Evolutionary conservation across 176 grass and related monocot genomes (phyloP), one percentile per base, ranked within the genome.

Genomic region (Miscanthus lutarioriparius): DNA sequence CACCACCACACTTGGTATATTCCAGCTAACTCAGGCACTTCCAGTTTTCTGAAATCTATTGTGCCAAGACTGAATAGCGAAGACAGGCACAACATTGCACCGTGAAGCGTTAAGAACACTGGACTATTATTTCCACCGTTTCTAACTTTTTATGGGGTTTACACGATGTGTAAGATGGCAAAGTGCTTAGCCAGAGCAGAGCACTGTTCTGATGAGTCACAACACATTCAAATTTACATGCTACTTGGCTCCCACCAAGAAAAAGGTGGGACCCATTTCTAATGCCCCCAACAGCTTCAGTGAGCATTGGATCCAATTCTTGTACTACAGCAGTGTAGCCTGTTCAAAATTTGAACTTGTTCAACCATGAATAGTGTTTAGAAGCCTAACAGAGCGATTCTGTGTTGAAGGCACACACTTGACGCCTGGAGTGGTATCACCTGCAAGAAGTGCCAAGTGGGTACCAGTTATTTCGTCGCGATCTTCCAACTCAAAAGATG

Each of bases 281-380:
- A 13, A 87, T 12, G 51, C 26, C 56, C 38, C 51, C 47, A 14
- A 69, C 71, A 59, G 74, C 61, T 87, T 28, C 61, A 75, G 30
- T 44, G 41, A 8, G 38, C 58, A 75, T 22, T 70, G 20, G 48
- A 63, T 5, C 14, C n/a, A 70, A 64, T 20, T 38, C 49, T 68
- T 79, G 5, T 38, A 38, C 76, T 85, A 72, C 20, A 33, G 13
- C 59, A 36, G 47, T 38, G 80, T 43, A 41, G 17, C 35, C 35
- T 68, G 47, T 80, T 80, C 59, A 15, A 64, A 54, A 54, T 53
- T 23, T 44, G 8, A 80, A 75, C 70, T 70, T 74, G 64, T 35
- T 72, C 70, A 89, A 40, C 61, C 82, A 89, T 89, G 76, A 28
- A 22, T 65, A 83, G 74, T 32, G 78, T 53, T 76, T n/a, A 41